Percentiles rank a stretch among this genome's conserved stretches.
Evolutionary conservation across 768 basidiomycete genomes (phyloP).

Genomic region (Suillus subaureus): DNA sequence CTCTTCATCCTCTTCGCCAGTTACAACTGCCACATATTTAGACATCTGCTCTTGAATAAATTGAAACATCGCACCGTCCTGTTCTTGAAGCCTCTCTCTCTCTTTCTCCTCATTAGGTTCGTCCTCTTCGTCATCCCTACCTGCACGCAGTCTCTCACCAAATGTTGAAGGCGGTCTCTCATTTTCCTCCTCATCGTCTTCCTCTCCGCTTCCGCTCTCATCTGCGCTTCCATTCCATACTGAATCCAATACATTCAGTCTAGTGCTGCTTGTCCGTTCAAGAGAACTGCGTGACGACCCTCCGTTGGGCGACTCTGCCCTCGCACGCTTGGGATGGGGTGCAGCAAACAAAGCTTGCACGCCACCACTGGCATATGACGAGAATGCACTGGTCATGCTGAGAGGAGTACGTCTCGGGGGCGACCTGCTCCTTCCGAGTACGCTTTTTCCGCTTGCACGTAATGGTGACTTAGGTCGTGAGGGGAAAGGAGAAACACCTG

Average conservation of each 20-base stretch:
- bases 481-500: constrained; percentile 31
- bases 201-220: constrained; percentile 41
- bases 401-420: constrained; percentile 48
- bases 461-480: constrained; percentile 55
- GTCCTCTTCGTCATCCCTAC: constrained; percentile 60
- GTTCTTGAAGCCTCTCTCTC: constrained; percentile 56
- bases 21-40: constrained; percentile 49
- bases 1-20: constrained; percentile 83
- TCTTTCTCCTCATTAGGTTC: constrained; percentile 47
- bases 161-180: constrained; percentile 46
- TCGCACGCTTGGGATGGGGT: constrained; percentile 56
- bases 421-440: constrained; percentile 51
- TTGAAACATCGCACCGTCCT: constrained; percentile 54
- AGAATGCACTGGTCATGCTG: constrained; percentile 56
- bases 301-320: constrained; percentile 51
- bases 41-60: neutral
- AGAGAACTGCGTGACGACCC: constrained; percentile 46
- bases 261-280: constrained; percentile 38
- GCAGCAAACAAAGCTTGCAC: constrained; percentile 47
- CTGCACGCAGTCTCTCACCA: constrained; percentile 67
- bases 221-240: constrained; percentile 45
- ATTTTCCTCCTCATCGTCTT: constrained; percentile 37
- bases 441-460: constrained; percentile 27
- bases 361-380: constrained; percentile 55
- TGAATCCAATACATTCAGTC: constrained; percentile 31